phyloP scores from a whole-genome alignment of 164 flowering plant species.

The Amborella trichopoda region DNA sequence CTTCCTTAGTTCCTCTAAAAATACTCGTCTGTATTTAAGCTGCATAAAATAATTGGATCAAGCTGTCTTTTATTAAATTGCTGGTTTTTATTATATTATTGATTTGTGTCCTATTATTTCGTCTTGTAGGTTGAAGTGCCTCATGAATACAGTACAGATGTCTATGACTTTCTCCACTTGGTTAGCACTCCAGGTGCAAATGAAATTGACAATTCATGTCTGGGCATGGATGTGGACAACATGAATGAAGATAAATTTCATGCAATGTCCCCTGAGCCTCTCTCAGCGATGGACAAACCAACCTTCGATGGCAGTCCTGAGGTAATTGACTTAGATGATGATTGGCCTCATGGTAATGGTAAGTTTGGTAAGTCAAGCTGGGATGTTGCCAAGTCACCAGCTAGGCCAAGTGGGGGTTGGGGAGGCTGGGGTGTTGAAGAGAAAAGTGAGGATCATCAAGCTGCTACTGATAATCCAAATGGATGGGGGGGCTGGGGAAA shows the following conservation, averaged over 20 bases:
- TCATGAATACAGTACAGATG: constrained; percentile 33
- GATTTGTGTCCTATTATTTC: background rate
- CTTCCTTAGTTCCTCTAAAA: too few relatives aligned
- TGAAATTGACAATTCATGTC: constrained; percentile 28
- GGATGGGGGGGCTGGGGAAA: background rate
- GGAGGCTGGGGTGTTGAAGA: constrained; percentile 11
- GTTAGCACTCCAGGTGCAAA: constrained; percentile 26
- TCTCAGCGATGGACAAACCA: constrained; percentile 27
- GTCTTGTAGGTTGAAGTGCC: constrained; percentile 26
- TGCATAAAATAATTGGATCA: background rate
- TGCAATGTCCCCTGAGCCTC: constrained; percentile 48
- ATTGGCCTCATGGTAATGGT: constrained; percentile 4
- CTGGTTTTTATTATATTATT: background rate
- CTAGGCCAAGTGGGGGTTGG: constrained; percentile 6
- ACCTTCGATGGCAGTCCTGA: constrained; percentile 49
- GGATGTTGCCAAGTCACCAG: constrained; percentile 14
- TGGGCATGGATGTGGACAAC: constrained; percentile 62
- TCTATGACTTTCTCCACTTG: constrained; percentile 63
- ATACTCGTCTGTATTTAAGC: too few relatives aligned
- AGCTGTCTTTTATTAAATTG: background rate
- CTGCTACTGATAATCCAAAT: background rate
- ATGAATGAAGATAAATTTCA: constrained; percentile 29
- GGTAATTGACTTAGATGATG: constrained; percentile 6
- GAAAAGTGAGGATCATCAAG: background rate
- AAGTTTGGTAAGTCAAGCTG: constrained; percentile 17